A percentile compares a stretch with the other conserved stretches of the same genome.
phyloP scores from a whole-genome alignment of 768 basidiomycete species.

The Pholiota conissans region DNA sequence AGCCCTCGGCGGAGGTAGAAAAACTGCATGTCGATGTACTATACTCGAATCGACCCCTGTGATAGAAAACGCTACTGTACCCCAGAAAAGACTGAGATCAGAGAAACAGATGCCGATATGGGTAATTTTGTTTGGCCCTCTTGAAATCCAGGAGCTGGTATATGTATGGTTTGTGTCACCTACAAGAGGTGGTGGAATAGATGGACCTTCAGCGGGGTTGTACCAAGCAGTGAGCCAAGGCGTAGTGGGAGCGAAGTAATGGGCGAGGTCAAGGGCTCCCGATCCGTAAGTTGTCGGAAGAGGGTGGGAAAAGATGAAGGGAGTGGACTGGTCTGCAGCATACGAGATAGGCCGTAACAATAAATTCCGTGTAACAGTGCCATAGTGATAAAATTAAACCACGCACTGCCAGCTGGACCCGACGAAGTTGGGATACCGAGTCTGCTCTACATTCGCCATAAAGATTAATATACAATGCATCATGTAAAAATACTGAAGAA shows the following conservation, averaged over 20 bases:
- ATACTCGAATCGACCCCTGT: conserved; percentile 27
- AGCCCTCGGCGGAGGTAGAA: conserved; percentile 38
- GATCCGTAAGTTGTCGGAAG: conserved; percentile 22
- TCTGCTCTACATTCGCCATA: conserved; percentile 21
- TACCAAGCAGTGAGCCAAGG: conserved; percentile 47
- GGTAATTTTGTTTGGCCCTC: conserved; percentile 29
- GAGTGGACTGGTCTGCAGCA: conserved; percentile 8
- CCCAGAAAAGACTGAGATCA: conserved; percentile 53
- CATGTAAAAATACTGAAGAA: too few species aligned
- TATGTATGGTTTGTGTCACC: conserved; percentile 26
- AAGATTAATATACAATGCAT: too few species aligned
- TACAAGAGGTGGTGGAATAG: conserved; percentile 32
- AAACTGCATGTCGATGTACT: conserved; percentile 36
- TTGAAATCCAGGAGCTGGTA: conserved; percentile 27
- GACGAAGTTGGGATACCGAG: conserved; percentile 25
- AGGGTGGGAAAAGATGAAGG: conserved; percentile 23
- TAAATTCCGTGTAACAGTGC: not conserved
- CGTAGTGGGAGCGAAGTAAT: conserved; percentile 42
- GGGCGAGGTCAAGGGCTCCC: conserved; percentile 40
- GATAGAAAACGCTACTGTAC: conserved; percentile 37
- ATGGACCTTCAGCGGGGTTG: conserved; percentile 23
- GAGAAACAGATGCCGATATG: conserved; percentile 42
- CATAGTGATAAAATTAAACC: conserved; percentile 13
- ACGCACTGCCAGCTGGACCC: conserved; percentile 20
- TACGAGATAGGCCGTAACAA: conserved; percentile 19